Percentiles rank a stretch among this genome's conserved stretches.
Conservation (phyloP, 2,329 filamentous ascomycete species). For the Hawksworthiomyces lignivorus region DNA sequence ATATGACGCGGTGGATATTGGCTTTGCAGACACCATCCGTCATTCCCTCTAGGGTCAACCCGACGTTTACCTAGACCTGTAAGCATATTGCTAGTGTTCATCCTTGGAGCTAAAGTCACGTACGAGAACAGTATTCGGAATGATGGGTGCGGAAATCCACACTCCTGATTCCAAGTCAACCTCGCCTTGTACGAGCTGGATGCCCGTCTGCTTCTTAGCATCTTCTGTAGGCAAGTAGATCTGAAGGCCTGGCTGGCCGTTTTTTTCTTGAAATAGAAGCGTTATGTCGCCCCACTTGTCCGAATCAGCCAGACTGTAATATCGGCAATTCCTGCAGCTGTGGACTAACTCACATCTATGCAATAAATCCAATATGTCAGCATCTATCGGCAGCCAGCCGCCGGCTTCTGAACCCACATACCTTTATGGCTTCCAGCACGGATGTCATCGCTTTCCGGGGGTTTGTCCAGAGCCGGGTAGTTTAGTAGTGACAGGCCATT, state of each 20-base stretch:
- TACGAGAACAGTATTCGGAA: slow-evolving; percentile 1
- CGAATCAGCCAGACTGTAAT: background rate
- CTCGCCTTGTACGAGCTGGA: slow-evolving; percentile 2
- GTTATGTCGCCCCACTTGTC: slow-evolving; percentile 1
- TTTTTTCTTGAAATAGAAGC: background rate
- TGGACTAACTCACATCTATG: no score
- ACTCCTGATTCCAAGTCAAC: background rate
- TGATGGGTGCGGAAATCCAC: background rate
- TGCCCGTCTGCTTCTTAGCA: background rate
- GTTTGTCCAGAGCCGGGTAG: background rate
- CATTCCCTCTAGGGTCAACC: slow-evolving; percentile 1
- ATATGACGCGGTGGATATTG: slow-evolving; percentile 1
- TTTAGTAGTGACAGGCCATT: background rate
- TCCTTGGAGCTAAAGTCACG: background rate
- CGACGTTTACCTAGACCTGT: slow-evolving; percentile 1
- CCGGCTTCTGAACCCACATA: no score
- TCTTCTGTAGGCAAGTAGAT: background rate
- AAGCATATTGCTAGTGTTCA: background rate
- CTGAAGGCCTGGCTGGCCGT: slow-evolving; percentile 1
- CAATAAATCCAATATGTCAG: no score
- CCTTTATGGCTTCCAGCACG: slow-evolving; percentile 2
- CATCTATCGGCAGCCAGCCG: no score
- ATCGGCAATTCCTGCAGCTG: no score
- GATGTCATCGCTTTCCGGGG: background rate
- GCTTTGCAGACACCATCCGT: slow-evolving; percentile 1